Base-by-base conservation (phyloP, 73 alveolate species). In the Blepharisma stoltei region DNA sequence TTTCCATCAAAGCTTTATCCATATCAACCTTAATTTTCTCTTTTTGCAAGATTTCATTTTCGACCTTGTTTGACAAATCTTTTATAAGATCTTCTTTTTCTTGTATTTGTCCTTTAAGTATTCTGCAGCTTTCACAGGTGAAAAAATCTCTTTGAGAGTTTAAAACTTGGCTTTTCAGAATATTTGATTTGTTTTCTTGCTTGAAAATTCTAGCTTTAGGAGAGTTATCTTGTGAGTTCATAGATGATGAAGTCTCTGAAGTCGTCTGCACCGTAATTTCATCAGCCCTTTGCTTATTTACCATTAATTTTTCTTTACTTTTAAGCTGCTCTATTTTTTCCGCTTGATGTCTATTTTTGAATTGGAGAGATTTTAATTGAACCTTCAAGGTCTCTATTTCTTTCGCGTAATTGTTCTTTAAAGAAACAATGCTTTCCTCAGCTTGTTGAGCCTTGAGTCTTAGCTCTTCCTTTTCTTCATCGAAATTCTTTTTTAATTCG, bases 41-140 rank as follows among this genome's bases (percentile, higher is more conserved):
- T 8, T 60, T 60, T 60, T 60, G 73, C 11, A 60, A 9, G 46
- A 60, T 60, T 14, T 14, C 18, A 25, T 60, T 60, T 60, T 60
- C 73, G 46, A 60, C 11, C 5, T 60, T 20, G 2, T 60, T 52
- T 11, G 66, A 52, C 66, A 20, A 14, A 14, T 11, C n/a, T 52
- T 52, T 52, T 1, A 14, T 52, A 3, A 20, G 0, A 11, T 52
- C 46, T 60, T 60, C 23, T 4, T 14, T 25, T n/a, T 25, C 18
- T n/a, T 20, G 73, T 18, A 14, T 60, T 14, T 14, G 14, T 14
- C 5, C 23, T 60, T 38, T 20, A 1, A 60, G 38, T 14, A 18
- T 20, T 60, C 73, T 60, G 14, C 73, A 9, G n/a, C 3, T 14
- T 47, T 60, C 23, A 38, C 14, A 20, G 0, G 37, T 4, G 5